phyloP scores from a whole-genome alignment of 768 basidiomycete genomes.

The Pleurotus pulmonarius region DNA sequence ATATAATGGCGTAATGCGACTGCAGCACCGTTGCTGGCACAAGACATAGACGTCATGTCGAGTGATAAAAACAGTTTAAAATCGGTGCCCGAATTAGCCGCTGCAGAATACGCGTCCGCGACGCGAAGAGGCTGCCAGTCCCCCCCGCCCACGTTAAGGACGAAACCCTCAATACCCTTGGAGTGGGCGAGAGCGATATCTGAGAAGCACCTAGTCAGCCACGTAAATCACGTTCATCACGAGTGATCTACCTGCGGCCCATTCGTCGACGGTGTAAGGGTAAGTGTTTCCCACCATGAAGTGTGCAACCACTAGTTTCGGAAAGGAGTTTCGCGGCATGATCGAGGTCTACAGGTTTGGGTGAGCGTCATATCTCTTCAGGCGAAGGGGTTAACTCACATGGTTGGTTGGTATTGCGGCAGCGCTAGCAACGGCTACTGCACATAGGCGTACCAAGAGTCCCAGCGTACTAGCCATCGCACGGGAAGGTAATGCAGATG shows the following conservation, averaged over 20 bases:
- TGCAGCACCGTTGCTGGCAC: constrained; percentile 44
- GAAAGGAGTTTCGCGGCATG: not conserved
- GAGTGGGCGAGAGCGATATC: constrained; percentile 52
- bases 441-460: not conserved
- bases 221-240: not conserved
- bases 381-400: not conserved
- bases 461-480: not conserved
- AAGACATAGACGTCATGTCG: constrained; percentile 69
- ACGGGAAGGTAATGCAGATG: too few species aligned
- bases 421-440: not conserved
- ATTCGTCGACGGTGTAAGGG: constrained; percentile 49
- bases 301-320: constrained; percentile 36
- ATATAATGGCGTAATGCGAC: constrained; percentile 50
- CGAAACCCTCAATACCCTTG: constrained; percentile 65
- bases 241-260: constrained; percentile 32
- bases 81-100: constrained; percentile 41
- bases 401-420: not conserved
- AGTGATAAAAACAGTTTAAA: constrained; percentile 79
- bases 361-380: not conserved
- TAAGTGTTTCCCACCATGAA: constrained; percentile 69
- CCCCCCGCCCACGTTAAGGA: constrained; percentile 66
- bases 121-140: constrained; percentile 61
- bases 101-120: constrained; percentile 62
- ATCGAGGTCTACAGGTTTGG: not conserved
- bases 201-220: not conserved